A percentile compares a stretch with the other conserved stretches of the same genome.
phyloP scores from a whole-genome alignment of 2,329 filamentous ascomycete genomes.

The Truncatella angustata region DNA sequence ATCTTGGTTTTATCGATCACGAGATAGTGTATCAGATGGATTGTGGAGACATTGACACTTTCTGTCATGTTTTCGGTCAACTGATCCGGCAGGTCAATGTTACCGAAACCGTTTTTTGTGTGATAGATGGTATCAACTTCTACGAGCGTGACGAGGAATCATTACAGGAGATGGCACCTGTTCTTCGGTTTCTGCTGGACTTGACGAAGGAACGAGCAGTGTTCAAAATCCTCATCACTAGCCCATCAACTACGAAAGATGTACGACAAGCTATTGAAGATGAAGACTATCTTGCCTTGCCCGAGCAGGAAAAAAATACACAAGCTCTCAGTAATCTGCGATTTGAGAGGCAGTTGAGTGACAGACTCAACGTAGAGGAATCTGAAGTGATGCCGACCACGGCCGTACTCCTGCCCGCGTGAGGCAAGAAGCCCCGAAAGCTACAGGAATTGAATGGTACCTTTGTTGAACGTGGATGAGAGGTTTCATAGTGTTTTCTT shows the following conservation, averaged over 20 bases:
- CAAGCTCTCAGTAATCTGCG: too few species aligned
- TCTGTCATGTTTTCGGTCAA: neutral
- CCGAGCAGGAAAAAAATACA: too few species aligned
- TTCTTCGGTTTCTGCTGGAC: neutral
- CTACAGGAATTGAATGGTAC: too few species aligned
- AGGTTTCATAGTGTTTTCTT: too few species aligned
- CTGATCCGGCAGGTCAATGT: neutral
- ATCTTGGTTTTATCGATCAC: neutral
- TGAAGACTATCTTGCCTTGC: neutral
- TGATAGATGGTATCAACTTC: neutral
- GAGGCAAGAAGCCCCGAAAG: too few species aligned
- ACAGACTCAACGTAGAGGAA: too few species aligned
- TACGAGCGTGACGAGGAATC: neutral
- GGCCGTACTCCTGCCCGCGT: too few species aligned
- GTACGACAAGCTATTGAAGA: slow-evolving; percentile 5
- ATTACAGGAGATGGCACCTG: slow-evolving; percentile 1
- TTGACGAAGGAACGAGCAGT: neutral
- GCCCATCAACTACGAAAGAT: slow-evolving; percentile 1
- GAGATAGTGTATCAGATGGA: neutral
- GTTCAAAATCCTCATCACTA: slow-evolving; percentile 6
- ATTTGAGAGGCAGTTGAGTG: too few species aligned
- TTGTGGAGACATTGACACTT: neutral
- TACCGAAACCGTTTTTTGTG: neutral
- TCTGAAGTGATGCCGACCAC: too few species aligned
- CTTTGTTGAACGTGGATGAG: too few species aligned